A percentile compares a stretch with the other conserved stretches of the same genome.
Evolutionary conservation across 306 rosid species (phyloP).

Genomic region (Erythrophleum fordii): DNA sequence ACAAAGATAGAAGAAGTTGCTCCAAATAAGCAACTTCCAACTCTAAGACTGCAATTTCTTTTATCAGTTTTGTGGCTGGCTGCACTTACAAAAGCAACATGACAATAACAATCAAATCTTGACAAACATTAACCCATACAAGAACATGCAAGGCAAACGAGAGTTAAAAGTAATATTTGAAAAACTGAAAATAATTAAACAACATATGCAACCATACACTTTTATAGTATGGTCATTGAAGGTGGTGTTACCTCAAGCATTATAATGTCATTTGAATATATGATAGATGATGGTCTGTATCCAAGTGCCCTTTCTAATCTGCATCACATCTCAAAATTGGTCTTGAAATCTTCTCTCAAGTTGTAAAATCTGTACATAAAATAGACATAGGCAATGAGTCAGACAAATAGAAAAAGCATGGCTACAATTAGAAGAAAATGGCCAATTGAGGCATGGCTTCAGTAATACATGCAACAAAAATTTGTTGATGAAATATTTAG

Average conservation of each 20-base stretch:
- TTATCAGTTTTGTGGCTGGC: conserved; percentile 83
- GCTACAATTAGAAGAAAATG: not conserved
- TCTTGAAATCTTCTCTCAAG: conserved; percentile 77
- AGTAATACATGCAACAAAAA: conserved; percentile 3
- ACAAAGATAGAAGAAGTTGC: conserved; percentile 86
- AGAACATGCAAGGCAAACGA: conserved; percentile 1
- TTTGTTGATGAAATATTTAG: conserved; percentile 22
- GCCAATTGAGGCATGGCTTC: conserved; percentile 10
- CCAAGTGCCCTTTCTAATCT: conserved; percentile 83
- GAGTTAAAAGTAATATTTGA: too few relatives aligned
- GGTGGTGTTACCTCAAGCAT: conserved; percentile 71
- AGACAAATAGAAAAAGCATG: not conserved
- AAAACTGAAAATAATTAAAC: too few relatives aligned
- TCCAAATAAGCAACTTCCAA: conserved; percentile 92
- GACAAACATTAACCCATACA: conserved; percentile 3
- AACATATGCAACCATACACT: conserved; percentile 11
- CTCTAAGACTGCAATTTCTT: conserved; percentile 87
- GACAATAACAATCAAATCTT: not conserved
- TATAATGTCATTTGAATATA: conserved; percentile 42
- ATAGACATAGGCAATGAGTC: not conserved
- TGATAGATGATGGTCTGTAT: conserved; percentile 57
- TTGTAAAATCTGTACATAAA: conserved; percentile 67
- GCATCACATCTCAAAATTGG: conserved; percentile 74
- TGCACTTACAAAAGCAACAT: conserved; percentile 47
- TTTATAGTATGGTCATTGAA: conserved; percentile 12